Evolutionary conservation across 768 basidiomycete species (phyloP).

Genomic region (Boletus rufocinnamomeus): DNA sequence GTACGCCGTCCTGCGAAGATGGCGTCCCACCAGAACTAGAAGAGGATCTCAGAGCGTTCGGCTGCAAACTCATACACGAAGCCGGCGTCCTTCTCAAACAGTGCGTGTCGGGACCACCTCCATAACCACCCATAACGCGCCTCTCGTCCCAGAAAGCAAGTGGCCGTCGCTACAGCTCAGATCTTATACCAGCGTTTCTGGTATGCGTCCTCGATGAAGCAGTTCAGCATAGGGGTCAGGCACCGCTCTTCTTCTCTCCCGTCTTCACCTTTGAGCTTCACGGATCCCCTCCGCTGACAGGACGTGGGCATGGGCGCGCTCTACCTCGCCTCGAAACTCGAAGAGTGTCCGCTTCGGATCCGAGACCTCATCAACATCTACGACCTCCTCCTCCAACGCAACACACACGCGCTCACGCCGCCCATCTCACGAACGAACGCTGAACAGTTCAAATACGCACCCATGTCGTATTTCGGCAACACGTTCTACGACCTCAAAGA

Average conservation of each 20-base stretch:
- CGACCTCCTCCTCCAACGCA: conserved; percentile 82
- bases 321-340: conserved; percentile 86
- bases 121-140: conserved; percentile 11
- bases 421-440: conserved; percentile 22
- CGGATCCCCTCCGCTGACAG: conserved; percentile 40
- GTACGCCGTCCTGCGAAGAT: conserved; percentile 80
- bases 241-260: conserved; percentile 18
- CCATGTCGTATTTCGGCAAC: conserved; percentile 88
- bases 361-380: conserved; percentile 95
- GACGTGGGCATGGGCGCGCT: conserved; percentile 89
- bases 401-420: conserved; percentile 48
- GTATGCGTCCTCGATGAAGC: conserved; percentile 93
- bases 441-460: conserved; percentile 61
- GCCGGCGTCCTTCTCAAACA: conserved; percentile 90
- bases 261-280: conserved; percentile 8
- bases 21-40: conserved; percentile 81
- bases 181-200: conserved; percentile 97
- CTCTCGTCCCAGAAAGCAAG: conserved; percentile 71
- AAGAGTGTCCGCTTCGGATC: conserved; percentile 89
- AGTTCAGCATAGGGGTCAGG: conserved; percentile 89
- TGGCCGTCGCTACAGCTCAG: conserved; percentile 95
- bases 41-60: conserved; percentile 85
- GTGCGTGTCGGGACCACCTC: conserved; percentile 47
- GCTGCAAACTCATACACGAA: conserved; percentile 94
- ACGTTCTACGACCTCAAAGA: conserved; percentile 96